Base-by-base conservation (phyloP, 2,329 filamentous ascomycete genomes). In the Coccinonectria pachysandricola region DNA sequence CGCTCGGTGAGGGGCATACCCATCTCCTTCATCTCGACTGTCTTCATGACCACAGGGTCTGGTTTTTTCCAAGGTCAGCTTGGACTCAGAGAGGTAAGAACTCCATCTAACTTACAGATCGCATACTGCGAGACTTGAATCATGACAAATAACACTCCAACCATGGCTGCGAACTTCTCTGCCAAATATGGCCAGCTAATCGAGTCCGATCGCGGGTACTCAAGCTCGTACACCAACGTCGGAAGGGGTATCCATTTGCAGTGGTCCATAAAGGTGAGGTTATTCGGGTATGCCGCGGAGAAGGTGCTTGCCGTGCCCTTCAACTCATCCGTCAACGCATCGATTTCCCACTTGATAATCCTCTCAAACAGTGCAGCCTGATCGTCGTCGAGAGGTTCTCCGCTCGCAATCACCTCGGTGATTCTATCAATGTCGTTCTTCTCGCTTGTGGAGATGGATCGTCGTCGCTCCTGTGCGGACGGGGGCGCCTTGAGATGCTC, bases 141-240 rank as follows among this genome's bases (percentile, higher is more conserved):
- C 82, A 87, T 87, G 35, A 85, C 72, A 43, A 78, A 75, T 19
- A 86, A 71, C 30, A 82, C 64, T 6, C 81, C 81, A 32, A 86
- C 69, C 10, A 75, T 78, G 2, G 81, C 81, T 1, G 65, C 62
- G 2, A 65, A 56, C 51, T 87, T 87, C 51, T 87, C 81, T 6
- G 68, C 64, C 4, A 84, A 78, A 44, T 87, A 87, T 38, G 59
- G 62, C 79, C 79, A 85, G 52, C 80, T 75, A 37, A 83, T 79
- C 4, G 52, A 60, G 11, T 81, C 70, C 5, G 64, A 63, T 21
- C 79, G 68, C 3, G 82, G 81, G 43, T 87, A 87, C 42, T 82
- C 75, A 22, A 82, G 65, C 48, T 88, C 82, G 49, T 87, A 88
- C 9, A 86, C 78, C 4, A 86, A 58, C 1, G 81, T 87, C 4